Percentiles rank a stretch among this genome's conserved stretches.
Evolutionary conservation across 805 yeast species (phyloP).

Genomic region (Metschnikowia sp.): DNA sequence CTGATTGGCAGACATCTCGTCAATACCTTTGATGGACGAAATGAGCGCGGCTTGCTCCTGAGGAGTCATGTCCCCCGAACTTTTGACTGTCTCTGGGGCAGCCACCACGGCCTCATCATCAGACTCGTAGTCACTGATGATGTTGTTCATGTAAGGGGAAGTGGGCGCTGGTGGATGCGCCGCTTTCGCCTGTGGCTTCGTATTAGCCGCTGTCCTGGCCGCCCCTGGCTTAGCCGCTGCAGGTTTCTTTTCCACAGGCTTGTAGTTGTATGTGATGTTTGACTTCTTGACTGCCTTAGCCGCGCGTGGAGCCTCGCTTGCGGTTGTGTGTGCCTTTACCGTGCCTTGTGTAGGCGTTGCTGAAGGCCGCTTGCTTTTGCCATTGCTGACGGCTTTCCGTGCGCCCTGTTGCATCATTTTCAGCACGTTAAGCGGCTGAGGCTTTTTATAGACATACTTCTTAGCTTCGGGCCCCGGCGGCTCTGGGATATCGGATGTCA

Average conservation of each 20-base stretch:
- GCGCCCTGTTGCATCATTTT: constrained; percentile 27
- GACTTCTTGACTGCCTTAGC: constrained; percentile 19
- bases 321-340: constrained; percentile 7
- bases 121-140: constrained; percentile 22
- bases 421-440: constrained; percentile 36
- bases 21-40: constrained; percentile 64
- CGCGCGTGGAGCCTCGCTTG: constrained; percentile 1
- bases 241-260: constrained; percentile 13
- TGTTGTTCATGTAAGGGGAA: constrained; percentile 28
- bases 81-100: neutral
- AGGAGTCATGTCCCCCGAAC: constrained; percentile 11
- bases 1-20: constrained; percentile 72
- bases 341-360: constrained; percentile 5
- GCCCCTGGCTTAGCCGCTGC: constrained; percentile 6
- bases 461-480: constrained; percentile 10
- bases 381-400: constrained; percentile 1
- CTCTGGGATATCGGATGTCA: constrained; percentile 23
- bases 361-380: constrained; percentile 2
- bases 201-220: neutral
- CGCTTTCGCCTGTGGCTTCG: neutral
- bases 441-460: constrained; percentile 34
- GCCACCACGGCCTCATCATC: constrained; percentile 8
- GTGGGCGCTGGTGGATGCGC: constrained; percentile 5
- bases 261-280: constrained; percentile 33
- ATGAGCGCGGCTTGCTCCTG: constrained; percentile 39